Conservation (phyloP, 371 early-diverging fungal genomes). For the Furculomyces boomerangus region DNA sequence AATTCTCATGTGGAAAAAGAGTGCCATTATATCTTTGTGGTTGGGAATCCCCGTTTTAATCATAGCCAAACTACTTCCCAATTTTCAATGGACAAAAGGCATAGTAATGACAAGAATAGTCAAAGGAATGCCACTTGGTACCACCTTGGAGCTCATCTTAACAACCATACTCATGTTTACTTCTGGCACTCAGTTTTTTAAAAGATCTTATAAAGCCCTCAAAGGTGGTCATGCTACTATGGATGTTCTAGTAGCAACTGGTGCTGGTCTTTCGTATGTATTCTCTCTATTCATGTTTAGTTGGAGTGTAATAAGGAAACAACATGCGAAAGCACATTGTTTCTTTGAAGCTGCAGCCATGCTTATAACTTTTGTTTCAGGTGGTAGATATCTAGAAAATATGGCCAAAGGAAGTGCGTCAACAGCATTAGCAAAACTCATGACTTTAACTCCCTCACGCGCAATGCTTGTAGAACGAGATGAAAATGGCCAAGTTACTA, state of each 20-base stretch:
- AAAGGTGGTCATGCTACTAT: conserved; percentile 72
- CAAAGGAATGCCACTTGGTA: conserved; percentile 42
- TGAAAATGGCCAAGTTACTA: conserved; percentile 19
- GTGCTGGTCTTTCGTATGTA: conserved; percentile 65
- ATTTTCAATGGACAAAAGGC: conserved; percentile 15
- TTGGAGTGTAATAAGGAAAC: conserved; percentile 24
- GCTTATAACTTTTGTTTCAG: conserved; percentile 73
- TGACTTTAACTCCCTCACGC: conserved; percentile 63
- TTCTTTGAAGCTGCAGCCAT: conserved; percentile 88
- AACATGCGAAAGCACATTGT: conserved; percentile 39
- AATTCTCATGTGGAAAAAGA: conserved; percentile 57
- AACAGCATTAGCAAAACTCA: conserved; percentile 67
- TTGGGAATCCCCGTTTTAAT: conserved; percentile 73
- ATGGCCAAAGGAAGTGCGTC: conserved; percentile 86
- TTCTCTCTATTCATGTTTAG: conserved; percentile 52
- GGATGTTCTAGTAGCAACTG: conserved; percentile 85
- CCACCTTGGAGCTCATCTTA: conserved; percentile 40
- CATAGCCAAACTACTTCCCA: conserved; percentile 68
- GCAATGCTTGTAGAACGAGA: conserved; percentile 36
- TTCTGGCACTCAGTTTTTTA: conserved; percentile 64
- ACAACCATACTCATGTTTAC: conserved; percentile 85
- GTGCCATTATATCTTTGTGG: conserved; percentile 34
- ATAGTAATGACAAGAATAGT: conserved; percentile 21
- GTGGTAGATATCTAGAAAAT: conserved; percentile 85
- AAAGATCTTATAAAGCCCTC: conserved; percentile 54